Conservation (phyloP, 805 yeast genomes). For the Cyberlindnera maritima region DNA sequence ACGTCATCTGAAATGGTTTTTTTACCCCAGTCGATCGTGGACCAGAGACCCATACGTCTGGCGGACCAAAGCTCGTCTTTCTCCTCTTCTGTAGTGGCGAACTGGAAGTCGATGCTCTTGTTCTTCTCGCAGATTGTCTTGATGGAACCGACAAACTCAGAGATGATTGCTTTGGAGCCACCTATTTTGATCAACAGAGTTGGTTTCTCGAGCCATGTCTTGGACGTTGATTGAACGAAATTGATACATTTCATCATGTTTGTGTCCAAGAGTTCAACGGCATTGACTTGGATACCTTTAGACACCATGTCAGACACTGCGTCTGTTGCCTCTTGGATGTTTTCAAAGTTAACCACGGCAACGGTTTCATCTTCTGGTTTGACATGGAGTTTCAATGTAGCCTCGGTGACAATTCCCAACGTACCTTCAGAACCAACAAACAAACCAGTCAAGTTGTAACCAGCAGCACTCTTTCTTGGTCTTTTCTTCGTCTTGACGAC, state of each 20-base stretch:
- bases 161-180: constrained; percentile 46
- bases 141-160: constrained; percentile 46
- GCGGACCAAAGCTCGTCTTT: constrained; percentile 73
- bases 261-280: constrained; percentile 72
- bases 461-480: constrained; percentile 78
- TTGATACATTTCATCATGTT: constrained; percentile 69
- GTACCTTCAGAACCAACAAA: constrained; percentile 82
- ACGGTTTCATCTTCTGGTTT: constrained; percentile 65
- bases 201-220: constrained; percentile 56
- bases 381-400: constrained; percentile 66
- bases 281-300: constrained; percentile 65
- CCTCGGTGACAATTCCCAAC: constrained; percentile 74
- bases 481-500: constrained; percentile 69
- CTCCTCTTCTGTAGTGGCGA: constrained; percentile 62
- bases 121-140: constrained; percentile 49
- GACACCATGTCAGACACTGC: constrained; percentile 62
- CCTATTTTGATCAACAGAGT: constrained; percentile 65
- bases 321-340: constrained; percentile 66
- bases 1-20: constrained; percentile 41
- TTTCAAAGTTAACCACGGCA: constrained; percentile 65
- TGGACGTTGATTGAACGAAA: constrained; percentile 49
- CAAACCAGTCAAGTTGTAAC: constrained; percentile 73
- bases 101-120: constrained; percentile 55
- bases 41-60: constrained; percentile 67
- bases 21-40: constrained; percentile 64